Evolutionary conservation across 1,139 yeast genomes (phyloP).

Genomic region (Yamadazyma diddensiae): DNA sequence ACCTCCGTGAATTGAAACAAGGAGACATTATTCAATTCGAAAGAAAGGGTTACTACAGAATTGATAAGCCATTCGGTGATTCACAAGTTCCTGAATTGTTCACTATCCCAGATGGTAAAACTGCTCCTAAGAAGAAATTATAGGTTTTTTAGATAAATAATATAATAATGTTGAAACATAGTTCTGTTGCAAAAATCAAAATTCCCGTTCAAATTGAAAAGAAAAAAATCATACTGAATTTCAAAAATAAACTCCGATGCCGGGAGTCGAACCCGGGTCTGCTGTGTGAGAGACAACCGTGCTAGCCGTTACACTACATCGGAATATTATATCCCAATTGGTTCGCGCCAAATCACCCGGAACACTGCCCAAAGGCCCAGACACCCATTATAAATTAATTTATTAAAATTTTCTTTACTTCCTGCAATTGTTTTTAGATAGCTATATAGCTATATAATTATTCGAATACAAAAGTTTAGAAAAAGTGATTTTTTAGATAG

Average conservation of each 20-base stretch:
- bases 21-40: conserved; percentile 94
- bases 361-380: too few species aligned
- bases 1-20: conserved; percentile 69
- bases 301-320: conserved; percentile 81
- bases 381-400: too few species aligned
- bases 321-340: conserved; percentile 30
- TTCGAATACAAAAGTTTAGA: too few species aligned
- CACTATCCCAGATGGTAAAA: conserved; percentile 96
- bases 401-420: too few species aligned
- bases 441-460: too few species aligned
- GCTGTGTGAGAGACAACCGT: conserved; percentile 83
- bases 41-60: conserved; percentile 93
- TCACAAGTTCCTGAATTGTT: conserved; percentile 75
- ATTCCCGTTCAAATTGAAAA: not conserved
- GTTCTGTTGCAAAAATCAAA: conserved; percentile 29
- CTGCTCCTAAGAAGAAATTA: conserved; percentile 49
- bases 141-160: not conserved
- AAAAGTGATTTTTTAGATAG: too few species aligned
- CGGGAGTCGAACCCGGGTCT: conserved; percentile 83
- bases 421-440: too few species aligned
- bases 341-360: too few species aligned
- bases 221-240: conserved; percentile 5
- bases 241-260: conserved; percentile 53
- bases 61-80: conserved; percentile 61
- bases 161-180: not conserved